Base-by-base conservation (phyloP, 78 protist genomes). In the Dictyostelium capitatum region DNA sequence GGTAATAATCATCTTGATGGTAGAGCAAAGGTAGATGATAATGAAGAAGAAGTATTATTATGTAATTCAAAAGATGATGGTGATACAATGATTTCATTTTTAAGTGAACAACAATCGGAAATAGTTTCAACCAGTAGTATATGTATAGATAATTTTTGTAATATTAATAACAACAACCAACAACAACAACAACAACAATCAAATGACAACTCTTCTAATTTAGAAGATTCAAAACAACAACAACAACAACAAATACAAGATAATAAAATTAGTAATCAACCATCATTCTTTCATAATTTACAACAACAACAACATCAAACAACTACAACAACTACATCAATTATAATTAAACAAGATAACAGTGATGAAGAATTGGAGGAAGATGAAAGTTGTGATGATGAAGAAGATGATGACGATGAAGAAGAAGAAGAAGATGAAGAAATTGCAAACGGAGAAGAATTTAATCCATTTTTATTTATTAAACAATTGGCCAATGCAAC, bases 381-480 rank as follows among this genome's bases (percentile, higher is more conserved):
- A 0, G 75, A 67, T 20, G 8, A 30, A 10, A 12, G 30, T 2
- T 6, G 10, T 67, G 46, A 67, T 14, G 30, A 48, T 48, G 81
- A 75, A 12, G 62, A 75, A 48, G 19, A 12, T 12, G 62, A 75
- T 82, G 82, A 74, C 74, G 28, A 69, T 43, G 47, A 50, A 15
- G 92, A 87, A 14, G 77, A 51, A 5, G 69, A 43, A 11, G 89
- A 82, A 1, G 89, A 79, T 5, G 95, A 91, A 46, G 95, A 90
- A 6, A 90, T 81, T 9, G 89, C 65, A 0, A 83, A 80, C 15
- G 95, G 82, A 10, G 83, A 91, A 17, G 75, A 41, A 47, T 91
- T 79, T 53, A 83, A 91, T 54, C 95, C 95, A 41, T 91, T 77
- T 56, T 59, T 87, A 25, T 87, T 87, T 77, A 87, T 87, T 7